Conservation (phyloP, 139 green algal species). For the Volvox africanus region DNA sequence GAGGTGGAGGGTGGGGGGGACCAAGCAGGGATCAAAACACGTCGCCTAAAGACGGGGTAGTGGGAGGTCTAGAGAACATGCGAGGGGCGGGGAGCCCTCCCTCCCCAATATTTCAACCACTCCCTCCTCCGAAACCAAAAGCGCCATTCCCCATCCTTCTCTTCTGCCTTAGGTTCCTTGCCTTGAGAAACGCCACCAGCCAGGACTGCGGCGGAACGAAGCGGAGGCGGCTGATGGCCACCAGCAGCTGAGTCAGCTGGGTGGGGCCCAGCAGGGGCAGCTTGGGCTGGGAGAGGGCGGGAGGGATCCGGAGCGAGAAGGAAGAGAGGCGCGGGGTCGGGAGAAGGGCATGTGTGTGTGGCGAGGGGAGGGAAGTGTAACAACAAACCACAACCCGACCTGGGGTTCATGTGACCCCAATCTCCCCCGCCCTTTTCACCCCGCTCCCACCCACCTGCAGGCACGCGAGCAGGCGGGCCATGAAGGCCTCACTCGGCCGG, state of each 20-base stretch:
- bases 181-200: constrained; percentile 26
- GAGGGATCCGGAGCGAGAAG: neutral
- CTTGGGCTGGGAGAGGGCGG: constrained; percentile 20
- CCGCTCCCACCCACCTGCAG: neutral
- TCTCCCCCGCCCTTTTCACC: neutral
- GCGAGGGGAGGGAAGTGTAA: neutral
- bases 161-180: neutral
- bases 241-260: constrained; percentile 34
- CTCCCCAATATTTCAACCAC: too few species aligned
- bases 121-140: too few species aligned
- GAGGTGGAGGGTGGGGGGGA: neutral
- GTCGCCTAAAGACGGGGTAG: too few species aligned
- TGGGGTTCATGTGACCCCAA: too few species aligned
- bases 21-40: too few species aligned
- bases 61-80: too few species aligned
- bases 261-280: constrained; percentile 8
- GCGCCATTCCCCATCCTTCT: neutral
- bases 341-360: neutral
- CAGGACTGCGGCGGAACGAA: constrained; percentile 37
- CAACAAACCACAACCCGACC: too few species aligned
- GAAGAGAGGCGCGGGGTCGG: neutral
- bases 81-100: too few species aligned
- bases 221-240: neutral
- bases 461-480: neutral
- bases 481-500: neutral